A percentile compares a stretch with the other conserved stretches of the same genome.
These are phyloP conservation scores for Podila horticola DNA, from an alignment of 192 early-diverging fungal species.

Conservation along the genomic window DNA sequence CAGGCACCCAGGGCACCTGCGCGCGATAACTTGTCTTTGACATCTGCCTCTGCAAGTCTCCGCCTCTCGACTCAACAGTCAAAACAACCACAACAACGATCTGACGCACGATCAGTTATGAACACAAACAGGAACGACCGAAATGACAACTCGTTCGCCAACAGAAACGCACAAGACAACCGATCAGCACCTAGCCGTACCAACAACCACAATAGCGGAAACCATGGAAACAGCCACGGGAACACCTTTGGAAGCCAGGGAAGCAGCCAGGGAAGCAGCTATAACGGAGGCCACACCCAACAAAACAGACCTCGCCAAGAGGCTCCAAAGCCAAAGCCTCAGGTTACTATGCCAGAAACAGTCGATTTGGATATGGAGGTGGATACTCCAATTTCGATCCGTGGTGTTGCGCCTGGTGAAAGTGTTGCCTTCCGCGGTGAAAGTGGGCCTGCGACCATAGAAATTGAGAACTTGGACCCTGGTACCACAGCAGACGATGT, in stretches of 20 bases:
- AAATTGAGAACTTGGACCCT: slow-evolving; percentile 61
- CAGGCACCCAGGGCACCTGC: not conserved
- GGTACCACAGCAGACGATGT: slow-evolving; percentile 61
- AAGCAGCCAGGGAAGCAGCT: not conserved
- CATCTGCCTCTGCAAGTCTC: slow-evolving; percentile 19
- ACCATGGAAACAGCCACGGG: not conserved
- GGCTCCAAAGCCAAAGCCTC: not conserved
- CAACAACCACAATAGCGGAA: not conserved
- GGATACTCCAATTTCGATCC: slow-evolving; percentile 21
- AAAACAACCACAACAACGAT: slow-evolving; percentile 7
- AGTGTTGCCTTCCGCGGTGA: slow-evolving; percentile 56
- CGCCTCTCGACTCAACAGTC: slow-evolving; percentile 12
- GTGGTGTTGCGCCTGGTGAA: slow-evolving; percentile 34
- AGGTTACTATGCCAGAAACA: not conserved
- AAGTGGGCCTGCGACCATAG: slow-evolving; percentile 57
- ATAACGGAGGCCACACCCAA: not conserved
- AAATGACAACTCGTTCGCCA: not conserved
- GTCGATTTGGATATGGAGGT: slow-evolving; percentile 44
- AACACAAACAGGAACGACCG: slow-evolving; percentile 7
- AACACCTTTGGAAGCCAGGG: not conserved
- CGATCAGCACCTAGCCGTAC: not conserved
- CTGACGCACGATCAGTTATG: slow-evolving; percentile 4
- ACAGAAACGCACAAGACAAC: not conserved
- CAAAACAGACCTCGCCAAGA: not conserved
- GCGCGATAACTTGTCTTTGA: slow-evolving; percentile 3